These are phyloP conservation scores for Neurospora sp. DNA, from an alignment of 495 filamentous ascomycete species.

Conservation along the genomic window DNA sequence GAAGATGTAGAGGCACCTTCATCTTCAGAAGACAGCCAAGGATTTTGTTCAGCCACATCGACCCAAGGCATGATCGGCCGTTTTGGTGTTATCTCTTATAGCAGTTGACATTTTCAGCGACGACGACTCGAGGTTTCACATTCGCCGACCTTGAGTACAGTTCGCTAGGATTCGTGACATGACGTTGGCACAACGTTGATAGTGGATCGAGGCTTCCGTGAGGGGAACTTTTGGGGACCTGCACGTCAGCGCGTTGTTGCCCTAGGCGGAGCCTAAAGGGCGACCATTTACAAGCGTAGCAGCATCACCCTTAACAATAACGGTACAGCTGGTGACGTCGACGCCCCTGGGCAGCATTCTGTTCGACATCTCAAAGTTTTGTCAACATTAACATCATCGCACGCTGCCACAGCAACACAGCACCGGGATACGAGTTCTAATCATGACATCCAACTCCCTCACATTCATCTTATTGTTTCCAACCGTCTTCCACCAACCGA, in stretches of 20 bases:
- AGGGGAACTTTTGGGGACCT: neutral
- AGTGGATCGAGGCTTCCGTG: neutral
- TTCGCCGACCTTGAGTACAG: neutral
- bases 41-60: neutral
- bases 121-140: neutral
- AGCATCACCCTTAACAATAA: neutral
- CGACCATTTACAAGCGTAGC: neutral
- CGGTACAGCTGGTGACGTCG: neutral
- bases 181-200: neutral
- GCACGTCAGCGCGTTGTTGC: neutral
- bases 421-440: neutral
- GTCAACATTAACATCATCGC: neutral
- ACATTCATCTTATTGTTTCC: neutral
- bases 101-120: neutral
- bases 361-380: neutral
- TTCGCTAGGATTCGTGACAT: neutral
- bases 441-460: no score
- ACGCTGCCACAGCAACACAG: neutral
- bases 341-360: neutral
- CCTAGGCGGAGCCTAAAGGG: neutral
- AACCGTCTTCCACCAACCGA: neutral
- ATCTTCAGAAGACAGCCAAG: neutral
- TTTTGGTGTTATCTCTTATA: neutral
- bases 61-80: neutral
- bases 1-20: neutral